Percentiles rank a stretch among this genome's conserved stretches.
phyloP scores from a whole-genome alignment of 345 rosid genomes.

The Garcia nutans region DNA sequence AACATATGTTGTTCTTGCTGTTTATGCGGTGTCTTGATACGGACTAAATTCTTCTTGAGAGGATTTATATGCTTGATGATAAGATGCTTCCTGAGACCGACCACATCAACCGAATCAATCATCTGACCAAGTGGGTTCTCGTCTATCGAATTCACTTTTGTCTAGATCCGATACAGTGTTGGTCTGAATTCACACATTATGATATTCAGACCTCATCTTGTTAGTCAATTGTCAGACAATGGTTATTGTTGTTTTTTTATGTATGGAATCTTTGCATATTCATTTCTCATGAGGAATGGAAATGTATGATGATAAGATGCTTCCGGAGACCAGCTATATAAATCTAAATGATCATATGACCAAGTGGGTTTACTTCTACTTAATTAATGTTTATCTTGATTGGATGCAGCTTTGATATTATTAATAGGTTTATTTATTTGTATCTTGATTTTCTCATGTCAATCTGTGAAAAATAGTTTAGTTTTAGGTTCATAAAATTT shows the following conservation, averaged over 20 bases:
- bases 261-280: neutral
- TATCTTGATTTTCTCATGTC: neutral
- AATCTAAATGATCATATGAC: constrained; percentile 24
- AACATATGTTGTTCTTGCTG: constrained; percentile 19
- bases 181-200: no score
- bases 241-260: neutral
- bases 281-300: constrained; percentile 13
- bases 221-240: neutral
- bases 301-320: constrained; percentile 33
- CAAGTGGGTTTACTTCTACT: constrained; percentile 16
- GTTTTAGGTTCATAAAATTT: neutral
- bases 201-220: no score
- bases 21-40: constrained; percentile 31
- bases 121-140: constrained; percentile 28
- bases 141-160: constrained; percentile 23
- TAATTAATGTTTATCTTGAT: constrained; percentile 31
- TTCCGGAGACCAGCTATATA: constrained; percentile 33
- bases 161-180: constrained; percentile 27
- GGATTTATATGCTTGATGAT: constrained; percentile 26
- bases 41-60: constrained; percentile 5
- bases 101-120: constrained; percentile 22
- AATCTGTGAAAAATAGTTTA: neutral
- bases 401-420: neutral
- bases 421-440: neutral
- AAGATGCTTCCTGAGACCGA: constrained; percentile 35